phyloP scores from a whole-genome alignment of 2,329 filamentous ascomycete species.

The Exophiala alcalophila region DNA sequence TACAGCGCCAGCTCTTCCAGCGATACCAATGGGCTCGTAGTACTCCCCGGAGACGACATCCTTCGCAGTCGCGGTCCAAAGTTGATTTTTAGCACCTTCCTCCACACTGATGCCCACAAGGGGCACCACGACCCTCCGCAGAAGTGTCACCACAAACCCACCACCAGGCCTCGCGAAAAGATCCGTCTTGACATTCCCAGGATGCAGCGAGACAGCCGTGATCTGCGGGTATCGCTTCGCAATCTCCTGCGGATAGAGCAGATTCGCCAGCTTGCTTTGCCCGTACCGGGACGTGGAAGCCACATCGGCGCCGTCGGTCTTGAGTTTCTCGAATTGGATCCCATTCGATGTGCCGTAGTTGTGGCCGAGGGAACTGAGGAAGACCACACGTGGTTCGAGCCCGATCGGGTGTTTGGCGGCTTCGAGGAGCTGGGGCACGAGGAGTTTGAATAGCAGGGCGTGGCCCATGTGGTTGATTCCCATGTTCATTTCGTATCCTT shows the following conservation, averaged over 20 bases:
- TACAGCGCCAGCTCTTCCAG: constrained; percentile 34
- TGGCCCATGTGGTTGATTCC: constrained; percentile 39
- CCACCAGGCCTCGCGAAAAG: constrained; percentile 55
- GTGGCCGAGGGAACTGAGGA: no score
- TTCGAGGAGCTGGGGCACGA: constrained; percentile 34
- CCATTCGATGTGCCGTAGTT: no score
- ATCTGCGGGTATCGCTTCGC: constrained; percentile 46
- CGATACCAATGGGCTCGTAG: constrained; percentile 41
- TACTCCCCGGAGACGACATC: constrained; percentile 40
- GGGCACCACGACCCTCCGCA: constrained; percentile 6
- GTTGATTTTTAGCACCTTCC: constrained; percentile 41
- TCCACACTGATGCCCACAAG: constrained; percentile 31
- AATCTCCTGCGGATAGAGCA: constrained; percentile 46
- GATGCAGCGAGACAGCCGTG: constrained; percentile 46
- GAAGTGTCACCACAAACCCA: constrained; percentile 35
- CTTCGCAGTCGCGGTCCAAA: constrained; percentile 42
- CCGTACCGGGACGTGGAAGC: constrained; percentile 49
- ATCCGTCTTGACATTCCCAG: constrained; percentile 50
- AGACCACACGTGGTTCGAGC: no score
- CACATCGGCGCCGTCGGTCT: no score
- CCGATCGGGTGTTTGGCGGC: no score
- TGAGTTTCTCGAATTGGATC: no score
- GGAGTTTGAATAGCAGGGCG: constrained; percentile 39
- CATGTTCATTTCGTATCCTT: constrained; percentile 39
- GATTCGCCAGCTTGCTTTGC: constrained; percentile 51